These are phyloP conservation scores for Anthostomella pinea DNA, from an alignment of 2,329 filamentous ascomycete species.

Conservation along the genomic window DNA sequence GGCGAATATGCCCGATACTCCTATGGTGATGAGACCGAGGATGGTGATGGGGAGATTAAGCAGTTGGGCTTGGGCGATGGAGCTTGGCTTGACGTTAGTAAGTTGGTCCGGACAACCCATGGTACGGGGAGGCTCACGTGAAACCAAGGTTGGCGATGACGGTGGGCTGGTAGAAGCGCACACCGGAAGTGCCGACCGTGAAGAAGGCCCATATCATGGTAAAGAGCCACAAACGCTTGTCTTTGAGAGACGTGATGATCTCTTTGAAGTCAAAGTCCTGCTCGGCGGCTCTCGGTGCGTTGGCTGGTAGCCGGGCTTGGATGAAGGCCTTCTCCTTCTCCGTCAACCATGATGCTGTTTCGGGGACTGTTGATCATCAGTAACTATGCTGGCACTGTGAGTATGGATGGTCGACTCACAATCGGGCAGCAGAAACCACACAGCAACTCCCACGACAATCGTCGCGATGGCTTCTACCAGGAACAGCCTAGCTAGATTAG, in stretches of 20 bases:
- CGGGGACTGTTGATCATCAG: slow-evolving; percentile 20
- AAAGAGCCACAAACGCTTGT: slow-evolving; percentile 43
- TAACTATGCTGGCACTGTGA: neutral
- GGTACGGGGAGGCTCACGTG: slow-evolving; percentile 40
- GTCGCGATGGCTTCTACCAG: slow-evolving; percentile 46
- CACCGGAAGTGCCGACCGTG: slow-evolving; percentile 43
- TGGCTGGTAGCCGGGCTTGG: slow-evolving; percentile 39
- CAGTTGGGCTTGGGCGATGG: slow-evolving; percentile 45
- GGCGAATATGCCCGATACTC: slow-evolving; percentile 39
- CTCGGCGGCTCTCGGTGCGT: slow-evolving; percentile 40
- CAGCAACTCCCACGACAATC: slow-evolving; percentile 41
- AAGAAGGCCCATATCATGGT: slow-evolving; percentile 44
- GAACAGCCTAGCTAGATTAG: slow-evolving; percentile 33
- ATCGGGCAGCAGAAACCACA: slow-evolving; percentile 54
- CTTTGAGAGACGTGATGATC: slow-evolving; percentile 36
- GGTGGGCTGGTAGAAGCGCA: slow-evolving; percentile 42
- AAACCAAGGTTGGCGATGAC: slow-evolving; percentile 40
- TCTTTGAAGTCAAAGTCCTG: slow-evolving; percentile 39
- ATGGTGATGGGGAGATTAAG: slow-evolving; percentile 47
- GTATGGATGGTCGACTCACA: slow-evolving; percentile 42
- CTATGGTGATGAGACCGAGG: slow-evolving; percentile 41
- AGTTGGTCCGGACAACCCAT: too few relatives aligned
- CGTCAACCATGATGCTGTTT: slow-evolving; percentile 30
- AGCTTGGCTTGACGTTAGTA: slow-evolving; percentile 24
- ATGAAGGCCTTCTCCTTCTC: slow-evolving; percentile 43